These are phyloP conservation scores for Podaxis rugospora DNA, from an alignment of 768 basidiomycete genomes.

Conservation along the genomic window DNA sequence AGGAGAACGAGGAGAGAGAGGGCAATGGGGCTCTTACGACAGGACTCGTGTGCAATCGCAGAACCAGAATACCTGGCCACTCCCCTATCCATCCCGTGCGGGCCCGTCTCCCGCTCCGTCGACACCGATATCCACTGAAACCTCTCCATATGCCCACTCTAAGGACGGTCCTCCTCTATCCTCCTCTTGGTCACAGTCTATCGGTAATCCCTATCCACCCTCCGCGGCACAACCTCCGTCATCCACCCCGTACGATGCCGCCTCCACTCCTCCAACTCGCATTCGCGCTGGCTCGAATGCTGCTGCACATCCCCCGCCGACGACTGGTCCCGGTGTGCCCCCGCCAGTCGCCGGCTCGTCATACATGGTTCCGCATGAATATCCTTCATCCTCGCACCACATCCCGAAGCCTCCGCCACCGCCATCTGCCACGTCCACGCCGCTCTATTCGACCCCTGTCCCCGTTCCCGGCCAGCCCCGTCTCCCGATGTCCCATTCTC, in stretches of 20 bases:
- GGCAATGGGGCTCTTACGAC: constrained; percentile 4
- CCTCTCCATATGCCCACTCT: constrained; percentile 5
- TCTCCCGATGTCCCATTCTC: constrained; percentile 6
- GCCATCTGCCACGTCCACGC: background rate
- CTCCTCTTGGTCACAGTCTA: constrained; percentile 3
- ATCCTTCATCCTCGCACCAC: background rate
- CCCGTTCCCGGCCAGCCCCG: constrained; percentile 6
- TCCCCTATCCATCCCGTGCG: background rate
- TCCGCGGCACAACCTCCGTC: background rate
- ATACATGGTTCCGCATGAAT: constrained; percentile 8
- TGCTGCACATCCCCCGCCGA: background rate
- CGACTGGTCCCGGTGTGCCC: constrained; percentile 7
- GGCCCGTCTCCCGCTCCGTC: constrained; percentile 2
- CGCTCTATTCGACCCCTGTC: constrained; percentile 4
- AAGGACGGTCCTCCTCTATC: constrained; percentile 2
- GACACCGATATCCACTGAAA: constrained; percentile 8
- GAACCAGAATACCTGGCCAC: constrained; percentile 10
- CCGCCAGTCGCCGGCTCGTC: background rate
- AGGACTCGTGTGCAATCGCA: constrained; percentile 9
- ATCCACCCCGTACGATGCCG: constrained; percentile 2
- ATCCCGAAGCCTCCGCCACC: constrained; percentile 1
- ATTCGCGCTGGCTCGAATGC: constrained; percentile 4
- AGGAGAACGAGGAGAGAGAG: constrained; percentile 4
- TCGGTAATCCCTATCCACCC: constrained; percentile 6
- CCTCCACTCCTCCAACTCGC: background rate